Conservation (phyloP, 805 yeast species). For the Ogataea nonfermentans region DNA sequence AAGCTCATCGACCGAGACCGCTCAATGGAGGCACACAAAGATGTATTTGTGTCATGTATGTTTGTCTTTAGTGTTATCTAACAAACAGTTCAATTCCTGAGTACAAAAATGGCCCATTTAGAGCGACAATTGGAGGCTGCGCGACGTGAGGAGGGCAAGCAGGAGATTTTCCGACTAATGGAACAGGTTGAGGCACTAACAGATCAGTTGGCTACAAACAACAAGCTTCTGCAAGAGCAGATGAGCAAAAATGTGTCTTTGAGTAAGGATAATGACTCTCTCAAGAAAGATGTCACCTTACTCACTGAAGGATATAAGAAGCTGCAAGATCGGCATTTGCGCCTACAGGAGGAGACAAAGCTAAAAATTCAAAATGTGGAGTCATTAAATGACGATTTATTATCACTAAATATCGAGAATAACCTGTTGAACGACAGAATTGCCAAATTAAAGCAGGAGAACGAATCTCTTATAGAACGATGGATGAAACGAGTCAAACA, state of each 20-base stretch:
- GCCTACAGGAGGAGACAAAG: constrained; percentile 33
- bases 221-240: constrained; percentile 9
- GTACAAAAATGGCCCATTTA: constrained; percentile 9
- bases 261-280: constrained; percentile 8
- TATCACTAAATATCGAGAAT: constrained; percentile 49
- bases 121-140: constrained; percentile 17
- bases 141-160: constrained; percentile 17
- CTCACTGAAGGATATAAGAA: constrained; percentile 27
- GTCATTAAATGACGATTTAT: constrained; percentile 47
- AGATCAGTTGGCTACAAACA: constrained; percentile 8
- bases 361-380: constrained; percentile 46
- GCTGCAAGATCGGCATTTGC: constrained; percentile 18
- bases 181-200: constrained; percentile 9
- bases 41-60: constrained; percentile 26
- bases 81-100: constrained; percentile 19
- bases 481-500: constrained; percentile 44
- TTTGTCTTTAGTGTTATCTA: constrained; percentile 4
- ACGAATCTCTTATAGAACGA: constrained; percentile 38
- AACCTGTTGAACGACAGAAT: constrained; percentile 40
- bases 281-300: constrained; percentile 19
- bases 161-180: constrained; percentile 15
- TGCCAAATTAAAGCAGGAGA: constrained; percentile 35
- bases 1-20: constrained; percentile 22
- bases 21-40: constrained; percentile 8
- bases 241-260: constrained; percentile 8